Evolutionary conservation across 352 stramenopile species (phyloP).

Genomic region (Phytopythium kandeliae): DNA sequence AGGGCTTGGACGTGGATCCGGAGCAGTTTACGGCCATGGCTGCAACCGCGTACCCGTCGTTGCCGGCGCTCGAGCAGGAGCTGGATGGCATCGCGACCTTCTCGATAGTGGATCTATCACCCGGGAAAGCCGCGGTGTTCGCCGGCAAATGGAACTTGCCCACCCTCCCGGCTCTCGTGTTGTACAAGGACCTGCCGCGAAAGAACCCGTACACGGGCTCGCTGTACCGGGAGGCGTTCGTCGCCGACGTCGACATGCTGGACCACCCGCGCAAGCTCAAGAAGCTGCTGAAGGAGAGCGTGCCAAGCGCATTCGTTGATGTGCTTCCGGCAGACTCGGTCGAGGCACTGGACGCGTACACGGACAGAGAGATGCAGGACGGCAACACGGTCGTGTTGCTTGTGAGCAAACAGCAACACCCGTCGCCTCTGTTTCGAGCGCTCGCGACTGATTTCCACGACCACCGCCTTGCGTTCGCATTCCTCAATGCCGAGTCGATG

Average conservation of each 20-base stretch:
- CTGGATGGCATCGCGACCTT: conserved; percentile 38
- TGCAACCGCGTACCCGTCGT: conserved; percentile 24
- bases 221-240: conserved; percentile 44
- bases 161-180: conserved; percentile 38
- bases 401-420: conserved; percentile 56
- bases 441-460: conserved; percentile 51
- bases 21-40: conserved; percentile 21
- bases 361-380: conserved; percentile 9
- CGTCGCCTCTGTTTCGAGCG: conserved; percentile 52
- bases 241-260: conserved; percentile 26
- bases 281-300: conserved; percentile 53
- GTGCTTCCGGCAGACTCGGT: conserved; percentile 14
- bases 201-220: conserved; percentile 72
- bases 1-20: conserved; percentile 3
- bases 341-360: conserved; percentile 18
- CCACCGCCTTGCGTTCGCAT: conserved; percentile 48
- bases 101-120: conserved; percentile 32
- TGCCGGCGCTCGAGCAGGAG: conserved; percentile 33
- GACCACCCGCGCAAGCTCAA: conserved; percentile 50
- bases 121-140: conserved; percentile 22
- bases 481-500: conserved; percentile 29
- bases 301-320: conserved; percentile 44
- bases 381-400: conserved; percentile 36
- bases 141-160: conserved; percentile 51
- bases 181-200: conserved; percentile 58